Conservation (phyloP, 805 yeast species). For the Metschnikowia corniflorae region DNA sequence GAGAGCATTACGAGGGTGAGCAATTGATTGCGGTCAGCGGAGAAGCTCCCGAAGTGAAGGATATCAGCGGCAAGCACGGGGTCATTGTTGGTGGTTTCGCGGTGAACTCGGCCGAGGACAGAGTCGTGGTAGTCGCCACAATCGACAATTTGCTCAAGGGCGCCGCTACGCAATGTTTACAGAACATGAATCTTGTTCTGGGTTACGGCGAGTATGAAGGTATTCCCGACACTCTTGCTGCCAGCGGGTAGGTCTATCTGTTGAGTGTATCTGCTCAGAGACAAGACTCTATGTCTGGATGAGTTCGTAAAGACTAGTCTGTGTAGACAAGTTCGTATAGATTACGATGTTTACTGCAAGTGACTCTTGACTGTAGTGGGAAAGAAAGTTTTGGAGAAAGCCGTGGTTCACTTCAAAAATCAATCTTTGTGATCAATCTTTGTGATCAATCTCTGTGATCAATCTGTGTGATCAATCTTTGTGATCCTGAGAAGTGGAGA, state of each 20-base stretch:
- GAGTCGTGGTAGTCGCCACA: constrained; percentile 92
- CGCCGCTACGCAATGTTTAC: constrained; percentile 97
- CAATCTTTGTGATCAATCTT: too few species aligned
- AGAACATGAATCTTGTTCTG: constrained; percentile 86
- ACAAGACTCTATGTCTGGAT: too few species aligned
- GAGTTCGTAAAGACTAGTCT: too few species aligned
- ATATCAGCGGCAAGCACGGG: constrained; percentile 91
- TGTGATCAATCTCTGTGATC: too few species aligned
- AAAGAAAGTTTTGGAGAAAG: too few species aligned
- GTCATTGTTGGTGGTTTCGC: constrained; percentile 95
- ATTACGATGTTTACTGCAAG: too few species aligned
- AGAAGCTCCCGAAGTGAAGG: constrained; percentile 90
- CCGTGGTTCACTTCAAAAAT: too few species aligned
- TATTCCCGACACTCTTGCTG: constrained; percentile 55
- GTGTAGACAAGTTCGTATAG: too few species aligned
- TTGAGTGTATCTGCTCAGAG: too few species aligned
- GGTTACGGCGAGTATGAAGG: constrained; percentile 95
- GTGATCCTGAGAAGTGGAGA: too few species aligned
- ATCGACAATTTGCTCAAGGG: constrained; percentile 96
- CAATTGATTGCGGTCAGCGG: constrained; percentile 80
- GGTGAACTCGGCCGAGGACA: constrained; percentile 79
- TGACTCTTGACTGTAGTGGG: too few species aligned
- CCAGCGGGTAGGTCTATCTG: constrained; percentile 13
- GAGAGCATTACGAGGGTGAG: constrained; percentile 85
- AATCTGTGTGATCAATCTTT: too few species aligned